phyloP scores from a whole-genome alignment of 83 land plant species.

The Picea abies region DNA sequence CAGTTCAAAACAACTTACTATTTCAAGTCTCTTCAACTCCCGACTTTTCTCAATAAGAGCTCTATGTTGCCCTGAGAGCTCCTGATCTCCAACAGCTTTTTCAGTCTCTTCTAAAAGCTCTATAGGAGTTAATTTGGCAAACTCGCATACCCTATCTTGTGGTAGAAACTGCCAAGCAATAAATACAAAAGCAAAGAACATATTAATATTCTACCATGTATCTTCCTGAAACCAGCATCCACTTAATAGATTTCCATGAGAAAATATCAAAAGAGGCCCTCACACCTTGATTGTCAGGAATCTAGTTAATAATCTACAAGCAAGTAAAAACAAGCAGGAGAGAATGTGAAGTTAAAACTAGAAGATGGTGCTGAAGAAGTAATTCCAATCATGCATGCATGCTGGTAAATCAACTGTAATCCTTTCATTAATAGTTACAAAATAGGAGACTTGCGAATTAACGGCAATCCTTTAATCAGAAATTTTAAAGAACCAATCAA shows the following conservation, averaged over 20 bases:
- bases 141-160: conserved; percentile 97
- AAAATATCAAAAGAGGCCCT: too few species aligned
- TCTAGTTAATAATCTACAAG: not conserved
- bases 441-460: too few species aligned
- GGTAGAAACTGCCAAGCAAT: conserved; percentile 78
- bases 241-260: not conserved
- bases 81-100: conserved; percentile 97
- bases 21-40: conserved; percentile 64
- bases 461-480: too few species aligned
- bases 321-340: not conserved
- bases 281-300: not conserved
- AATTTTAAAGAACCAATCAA: too few species aligned
- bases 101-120: conserved; percentile 96
- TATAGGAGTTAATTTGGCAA: conserved; percentile 93
- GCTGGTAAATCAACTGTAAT: not conserved
- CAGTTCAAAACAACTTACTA: conserved; percentile 46
- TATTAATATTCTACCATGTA: not conserved
- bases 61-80: conserved; percentile 72
- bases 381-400: not conserved
- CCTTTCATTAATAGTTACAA: too few species aligned
- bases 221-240: not conserved
- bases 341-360: not conserved
- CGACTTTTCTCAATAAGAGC: conserved; percentile 69
- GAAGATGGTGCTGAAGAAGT: not conserved
- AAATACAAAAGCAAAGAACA: not conserved